Conservation (phyloP, 768 basidiomycete species). For the Lyophyllum decastes region DNA sequence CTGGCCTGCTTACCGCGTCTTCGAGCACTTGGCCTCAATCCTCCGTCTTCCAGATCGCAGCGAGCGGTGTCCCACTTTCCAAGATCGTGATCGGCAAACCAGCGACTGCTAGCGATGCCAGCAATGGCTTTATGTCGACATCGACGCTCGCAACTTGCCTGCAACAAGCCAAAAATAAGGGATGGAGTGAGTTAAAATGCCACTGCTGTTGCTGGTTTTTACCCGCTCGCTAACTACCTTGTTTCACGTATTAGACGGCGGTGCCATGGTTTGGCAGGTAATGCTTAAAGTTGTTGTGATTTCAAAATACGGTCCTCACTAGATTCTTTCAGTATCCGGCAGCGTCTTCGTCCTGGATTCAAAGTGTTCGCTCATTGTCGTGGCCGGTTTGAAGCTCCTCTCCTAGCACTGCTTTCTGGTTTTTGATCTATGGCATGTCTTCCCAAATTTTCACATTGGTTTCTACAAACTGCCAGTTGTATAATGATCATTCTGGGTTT, state of each 20-base stretch:
- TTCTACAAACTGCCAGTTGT: too few relatives aligned
- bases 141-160: slow-evolving; percentile 61
- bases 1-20: slow-evolving; percentile 57
- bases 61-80: slow-evolving; percentile 53
- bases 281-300: slow-evolving; percentile 4
- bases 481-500: too few relatives aligned
- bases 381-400: slow-evolving; percentile 29
- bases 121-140: slow-evolving; percentile 63
- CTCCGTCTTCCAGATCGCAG: slow-evolving; percentile 59
- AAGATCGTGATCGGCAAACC: slow-evolving; percentile 84
- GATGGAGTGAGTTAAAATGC: slow-evolving; percentile 60
- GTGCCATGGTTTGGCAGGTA: slow-evolving; percentile 42
- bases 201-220: neutral
- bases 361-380: slow-evolving; percentile 28
- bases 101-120: slow-evolving; percentile 49
- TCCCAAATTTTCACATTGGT: too few relatives aligned
- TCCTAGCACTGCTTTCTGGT: too few relatives aligned
- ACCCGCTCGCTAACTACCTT: neutral
- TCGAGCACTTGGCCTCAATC: slow-evolving; percentile 63
- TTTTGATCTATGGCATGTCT: too few relatives aligned
- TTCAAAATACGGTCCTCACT: neutral
- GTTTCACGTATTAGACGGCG: slow-evolving; percentile 25
- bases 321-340: slow-evolving; percentile 25
- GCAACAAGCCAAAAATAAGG: slow-evolving; percentile 54
- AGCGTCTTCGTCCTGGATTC: slow-evolving; percentile 36